These are phyloP conservation scores for Clavispora phyllophila DNA, from an alignment of 805 yeast genomes.

Conservation along the genomic window DNA sequence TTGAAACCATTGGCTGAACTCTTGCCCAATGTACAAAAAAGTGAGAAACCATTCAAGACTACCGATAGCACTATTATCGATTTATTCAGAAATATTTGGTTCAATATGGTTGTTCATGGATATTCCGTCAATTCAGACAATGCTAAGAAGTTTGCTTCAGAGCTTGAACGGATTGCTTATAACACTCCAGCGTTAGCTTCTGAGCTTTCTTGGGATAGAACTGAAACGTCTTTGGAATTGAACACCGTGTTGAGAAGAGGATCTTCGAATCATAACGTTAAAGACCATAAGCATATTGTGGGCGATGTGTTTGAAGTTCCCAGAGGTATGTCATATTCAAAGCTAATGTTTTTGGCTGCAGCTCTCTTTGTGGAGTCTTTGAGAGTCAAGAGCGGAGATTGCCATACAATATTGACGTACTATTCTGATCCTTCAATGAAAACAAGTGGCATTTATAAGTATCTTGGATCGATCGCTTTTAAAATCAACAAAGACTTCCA, in stretches of 20 bases:
- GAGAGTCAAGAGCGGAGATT: slow-evolving; percentile 74
- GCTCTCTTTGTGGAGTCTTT: slow-evolving; percentile 72
- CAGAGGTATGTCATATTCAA: slow-evolving; percentile 59
- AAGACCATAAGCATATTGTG: slow-evolving; percentile 63
- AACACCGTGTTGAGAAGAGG: slow-evolving; percentile 89
- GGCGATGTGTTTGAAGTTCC: slow-evolving; percentile 48
- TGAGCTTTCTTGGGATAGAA: slow-evolving; percentile 46
- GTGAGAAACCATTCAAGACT: slow-evolving; percentile 38
- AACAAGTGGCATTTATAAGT: slow-evolving; percentile 61
- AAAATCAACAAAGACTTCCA: slow-evolving; percentile 56
- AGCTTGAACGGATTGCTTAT: slow-evolving; percentile 70
- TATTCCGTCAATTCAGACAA: slow-evolving; percentile 58
- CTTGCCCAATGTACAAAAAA: slow-evolving; percentile 50
- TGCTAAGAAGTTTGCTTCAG: slow-evolving; percentile 40
- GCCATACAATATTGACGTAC: slow-evolving; percentile 71
- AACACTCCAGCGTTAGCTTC: slow-evolving; percentile 45
- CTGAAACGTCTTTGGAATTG: slow-evolving; percentile 88
- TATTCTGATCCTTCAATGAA: slow-evolving; percentile 81
- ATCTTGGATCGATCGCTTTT: slow-evolving; percentile 60
- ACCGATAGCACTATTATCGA: slow-evolving; percentile 47
- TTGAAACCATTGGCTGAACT: slow-evolving; percentile 72
- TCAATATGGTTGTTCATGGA: slow-evolving; percentile 89
- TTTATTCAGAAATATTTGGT: slow-evolving; percentile 87
- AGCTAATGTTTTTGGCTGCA: slow-evolving; percentile 83
- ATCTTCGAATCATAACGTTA: slow-evolving; percentile 74